phyloP scores from a whole-genome alignment of 441 rosid species.

The Manihot esculenta region DNA sequence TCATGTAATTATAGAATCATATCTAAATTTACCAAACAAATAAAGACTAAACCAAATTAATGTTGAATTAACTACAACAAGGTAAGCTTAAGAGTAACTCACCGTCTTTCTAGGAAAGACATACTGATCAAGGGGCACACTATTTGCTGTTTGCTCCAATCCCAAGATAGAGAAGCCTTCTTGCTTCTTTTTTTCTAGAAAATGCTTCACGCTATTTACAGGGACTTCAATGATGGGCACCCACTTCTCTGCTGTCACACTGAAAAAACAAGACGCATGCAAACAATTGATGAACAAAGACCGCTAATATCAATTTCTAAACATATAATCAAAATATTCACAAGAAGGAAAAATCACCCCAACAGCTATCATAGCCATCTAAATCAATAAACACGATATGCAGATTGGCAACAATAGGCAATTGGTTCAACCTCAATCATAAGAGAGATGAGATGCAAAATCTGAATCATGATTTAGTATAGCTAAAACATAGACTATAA shows the following conservation, averaged over 20 bases:
- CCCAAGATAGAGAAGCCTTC: slow-evolving; percentile 94
- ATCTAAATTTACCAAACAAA: too few species aligned
- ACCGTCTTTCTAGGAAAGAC: slow-evolving; percentile 76
- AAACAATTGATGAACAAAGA: slow-evolving; percentile 3
- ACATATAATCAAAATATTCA: neutral
- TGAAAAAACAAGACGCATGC: slow-evolving; percentile 34
- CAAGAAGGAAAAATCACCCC: neutral
- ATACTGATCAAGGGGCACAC: slow-evolving; percentile 69
- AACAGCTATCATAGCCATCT: neutral
- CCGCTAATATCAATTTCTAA: neutral
- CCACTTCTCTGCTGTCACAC: slow-evolving; percentile 99
- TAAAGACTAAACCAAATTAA: too few species aligned
- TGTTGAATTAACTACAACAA: too few species aligned
- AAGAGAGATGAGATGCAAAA: neutral
- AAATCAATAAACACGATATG: neutral
- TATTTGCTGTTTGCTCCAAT: slow-evolving; percentile 93
- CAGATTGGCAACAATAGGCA: neutral
- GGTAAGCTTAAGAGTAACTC: slow-evolving; percentile 27
- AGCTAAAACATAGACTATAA: neutral
- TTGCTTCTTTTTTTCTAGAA: slow-evolving; percentile 80
- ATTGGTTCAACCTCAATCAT: neutral
- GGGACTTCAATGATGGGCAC: slow-evolving; percentile 92
- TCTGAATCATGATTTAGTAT: slow-evolving; percentile 4
- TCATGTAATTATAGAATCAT: too few species aligned
- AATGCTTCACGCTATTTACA: slow-evolving; percentile 64